Percentiles rank a stretch among this genome's conserved stretches.
Conservation (phyloP, 306 rosid species). For the Hylodesmum podocarpum region DNA sequence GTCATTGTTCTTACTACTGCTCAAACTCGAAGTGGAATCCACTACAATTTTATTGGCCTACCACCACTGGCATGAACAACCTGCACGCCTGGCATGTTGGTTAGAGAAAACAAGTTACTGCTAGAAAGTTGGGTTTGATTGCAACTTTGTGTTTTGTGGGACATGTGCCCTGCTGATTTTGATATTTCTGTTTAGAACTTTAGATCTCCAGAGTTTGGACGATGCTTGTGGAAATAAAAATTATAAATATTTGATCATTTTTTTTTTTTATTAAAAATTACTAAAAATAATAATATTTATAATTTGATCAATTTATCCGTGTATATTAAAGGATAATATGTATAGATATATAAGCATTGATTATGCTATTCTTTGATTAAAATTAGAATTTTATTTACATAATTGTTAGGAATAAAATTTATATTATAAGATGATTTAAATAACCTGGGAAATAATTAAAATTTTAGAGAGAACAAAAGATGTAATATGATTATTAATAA, state of each 20-base stretch:
- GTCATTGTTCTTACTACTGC: not conserved
- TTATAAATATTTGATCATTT: too few species aligned
- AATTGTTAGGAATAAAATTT: too few species aligned
- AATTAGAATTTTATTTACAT: too few species aligned
- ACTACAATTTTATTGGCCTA: constrained; percentile 29
- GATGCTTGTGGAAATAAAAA: not conserved
- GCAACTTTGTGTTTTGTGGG: constrained; percentile 31
- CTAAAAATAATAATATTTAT: too few species aligned
- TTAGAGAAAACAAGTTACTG: constrained; percentile 8
- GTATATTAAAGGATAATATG: too few species aligned
- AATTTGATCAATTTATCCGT: too few species aligned
- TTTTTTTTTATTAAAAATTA: not conserved
- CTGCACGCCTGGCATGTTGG: constrained; percentile 25
- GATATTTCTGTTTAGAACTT: not conserved
- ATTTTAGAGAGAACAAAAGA: too few species aligned
- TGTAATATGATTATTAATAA: too few species aligned
- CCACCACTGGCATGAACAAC: constrained; percentile 26
- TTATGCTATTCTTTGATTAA: too few species aligned
- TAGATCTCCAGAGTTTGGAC: not conserved
- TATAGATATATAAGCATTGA: too few species aligned
- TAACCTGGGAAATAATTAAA: too few species aligned
- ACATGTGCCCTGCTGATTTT: constrained; percentile 13
- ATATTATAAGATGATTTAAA: too few species aligned
- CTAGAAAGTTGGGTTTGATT: constrained; percentile 12
- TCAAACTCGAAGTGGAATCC: constrained; percentile 23